Evolutionary conservation across 257 asterid genomes (phyloP), one percentile per base, ranked within the genome.

Genomic region (Solanum pennellii): DNA sequence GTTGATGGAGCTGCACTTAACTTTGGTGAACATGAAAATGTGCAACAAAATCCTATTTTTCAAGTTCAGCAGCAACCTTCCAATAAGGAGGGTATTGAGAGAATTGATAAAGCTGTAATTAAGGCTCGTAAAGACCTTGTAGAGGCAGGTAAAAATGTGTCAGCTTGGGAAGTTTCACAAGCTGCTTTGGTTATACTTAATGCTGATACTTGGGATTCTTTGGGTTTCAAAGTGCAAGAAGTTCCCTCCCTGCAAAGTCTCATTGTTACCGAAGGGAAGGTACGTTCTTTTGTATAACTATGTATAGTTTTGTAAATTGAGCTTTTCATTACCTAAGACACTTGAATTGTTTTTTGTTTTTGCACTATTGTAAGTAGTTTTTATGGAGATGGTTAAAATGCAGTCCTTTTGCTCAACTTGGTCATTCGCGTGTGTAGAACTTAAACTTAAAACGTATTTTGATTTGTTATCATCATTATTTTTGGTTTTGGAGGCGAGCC

Each of bases 151-250:
- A 90, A 91, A 88, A 89, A 83, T 85, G 98, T 95, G 47, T 92
- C 98, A 5, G 92, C 94, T 37, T 97, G 97, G 99, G 94, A 92
- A 89, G 99, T 94, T 71, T 93, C 98, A n/a, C 94, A 92, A 92
- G 94, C 91, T 77, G 99, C 95, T 75, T 87, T 95, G 86, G 72
- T 89, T 91, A 86, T 82, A 76, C 89, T 95, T 41, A 87, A 93
- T 85, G 95, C 92, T 39, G 94, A 91, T 83, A 94, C 99, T 5
- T 97, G 98, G 99, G 98, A 93, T 89, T 92, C 96, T 56, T 93
- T 95, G 89, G 98, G 99, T 52, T 87, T 92, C 88, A 93, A 89
- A 74, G 90, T 97, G 95, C 97, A 95, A 92, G 95, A 92, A 88
- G 94, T 95, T 74, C 99, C 99, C 83, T 92, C 98, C 25, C 91